phyloP scores from a whole-genome alignment of 768 basidiomycete genomes.

The Lactarius sanguifluus region DNA sequence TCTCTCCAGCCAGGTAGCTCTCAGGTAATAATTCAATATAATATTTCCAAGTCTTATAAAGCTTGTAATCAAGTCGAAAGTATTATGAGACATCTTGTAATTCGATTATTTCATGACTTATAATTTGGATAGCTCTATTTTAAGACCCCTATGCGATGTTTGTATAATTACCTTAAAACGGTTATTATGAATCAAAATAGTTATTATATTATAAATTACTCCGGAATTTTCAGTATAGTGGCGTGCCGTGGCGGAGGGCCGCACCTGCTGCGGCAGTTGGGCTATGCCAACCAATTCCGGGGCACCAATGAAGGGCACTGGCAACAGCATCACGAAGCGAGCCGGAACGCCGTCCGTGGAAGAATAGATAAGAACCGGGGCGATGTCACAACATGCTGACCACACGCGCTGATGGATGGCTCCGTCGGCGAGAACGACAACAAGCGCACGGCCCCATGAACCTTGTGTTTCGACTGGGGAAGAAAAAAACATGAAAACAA shows the following conservation, averaged over 20 bases:
- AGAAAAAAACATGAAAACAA: constrained; percentile 10
- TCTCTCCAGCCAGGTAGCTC: background rate
- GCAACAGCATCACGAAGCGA: constrained; percentile 11
- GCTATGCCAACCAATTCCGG: constrained; percentile 18
- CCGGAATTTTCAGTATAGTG: no score
- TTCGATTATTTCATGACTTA: no score
- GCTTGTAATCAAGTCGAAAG: no score
- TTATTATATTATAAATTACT: no score
- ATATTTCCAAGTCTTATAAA: no score
- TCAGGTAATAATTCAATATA: no score
- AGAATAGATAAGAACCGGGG: constrained; percentile 28
- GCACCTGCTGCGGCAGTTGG: constrained; percentile 17
- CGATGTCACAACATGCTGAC: constrained; percentile 30
- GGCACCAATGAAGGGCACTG: constrained; percentile 17
- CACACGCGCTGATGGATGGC: constrained; percentile 29
- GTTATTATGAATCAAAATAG: no score
- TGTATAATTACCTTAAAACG: no score
- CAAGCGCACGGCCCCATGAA: constrained; percentile 28
- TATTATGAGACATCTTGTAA: no score
- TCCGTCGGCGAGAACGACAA: constrained; percentile 29
- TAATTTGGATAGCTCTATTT: no score
- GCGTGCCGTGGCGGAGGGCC: constrained; percentile 17
- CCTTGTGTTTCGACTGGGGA: constrained; percentile 25
- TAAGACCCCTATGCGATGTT: no score
- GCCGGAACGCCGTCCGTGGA: constrained; percentile 22